Base-by-base conservation (phyloP, 2,329 filamentous ascomycete species). In the Fusarium sp. region DNA sequence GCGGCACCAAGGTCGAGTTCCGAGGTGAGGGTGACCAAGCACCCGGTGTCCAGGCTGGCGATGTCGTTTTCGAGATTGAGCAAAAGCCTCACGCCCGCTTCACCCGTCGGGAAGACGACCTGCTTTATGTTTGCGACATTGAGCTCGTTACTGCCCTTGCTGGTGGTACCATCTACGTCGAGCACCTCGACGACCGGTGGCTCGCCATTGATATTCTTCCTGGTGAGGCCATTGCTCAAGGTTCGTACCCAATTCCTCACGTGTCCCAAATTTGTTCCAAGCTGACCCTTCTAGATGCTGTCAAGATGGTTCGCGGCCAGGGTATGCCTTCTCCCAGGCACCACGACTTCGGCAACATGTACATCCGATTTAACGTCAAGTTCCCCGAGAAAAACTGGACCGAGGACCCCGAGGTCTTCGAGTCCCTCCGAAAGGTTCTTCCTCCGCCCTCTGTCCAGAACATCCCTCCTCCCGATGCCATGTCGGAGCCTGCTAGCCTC, bases 31-130 rank as follows among this genome's bases (percentile, higher is more conserved):
- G 96, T 85, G 96, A 99, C 82, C 96, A 98, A 83, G 92, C 95
- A 67, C 96, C 96, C 22, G 96, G 95, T 75, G 93, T 97, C 62
- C 90, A 97, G 82, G 93, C 96, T 18, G 96, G 97, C 76, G 97
- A 99, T 81, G 96, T 99, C 67, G 93, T 98, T 72, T 99, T 99
- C 82, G 95, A 98, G 87, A 98, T 99, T 75, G 96, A 98, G 85
- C 95, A 98, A 89, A 99, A 99, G 90, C 95, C 95, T n/a, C 96
- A 99, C 84, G 75, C 93, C 31, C 93, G 96, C 73, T 99, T 99
- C 89, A 95, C 96, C 82, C 93, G 96, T 78, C 97, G 96, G 84
- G 95, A 97, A 34, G 96, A 99, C 81, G 96, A 99, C 80, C 89
- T 99, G 20, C 94, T 98, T 82, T 98, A 96, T 88, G 93, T 96